Percentiles rank a stretch among this genome's conserved stretches.
Evolutionary conservation across 805 yeast species (phyloP).

Genomic region (Myxozyma lipomycoides): DNA sequence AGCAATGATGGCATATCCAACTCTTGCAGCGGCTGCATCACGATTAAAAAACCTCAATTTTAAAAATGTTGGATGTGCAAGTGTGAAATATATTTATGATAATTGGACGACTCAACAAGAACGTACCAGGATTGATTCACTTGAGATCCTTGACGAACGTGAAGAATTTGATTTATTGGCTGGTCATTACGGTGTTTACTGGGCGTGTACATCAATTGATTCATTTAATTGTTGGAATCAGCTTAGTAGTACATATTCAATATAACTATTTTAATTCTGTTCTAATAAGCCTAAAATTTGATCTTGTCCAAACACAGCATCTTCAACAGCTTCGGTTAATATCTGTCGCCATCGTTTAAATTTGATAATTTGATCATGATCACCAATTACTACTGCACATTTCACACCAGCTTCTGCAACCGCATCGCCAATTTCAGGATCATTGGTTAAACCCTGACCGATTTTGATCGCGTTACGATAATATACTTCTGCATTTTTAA

Average conservation of each 20-base stretch:
- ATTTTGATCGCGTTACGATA: constrained; percentile 31
- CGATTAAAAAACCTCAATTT: constrained; percentile 37
- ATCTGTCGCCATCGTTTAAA: constrained; percentile 10
- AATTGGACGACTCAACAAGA: constrained; percentile 48
- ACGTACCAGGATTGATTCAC: constrained; percentile 43
- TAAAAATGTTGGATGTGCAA: constrained; percentile 38
- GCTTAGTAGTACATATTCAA: too few species aligned
- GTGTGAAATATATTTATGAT: constrained; percentile 42
- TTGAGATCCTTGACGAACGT: constrained; percentile 70
- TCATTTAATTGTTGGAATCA: neutral
- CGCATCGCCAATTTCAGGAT: constrained; percentile 13
- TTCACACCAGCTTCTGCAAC: constrained; percentile 16
- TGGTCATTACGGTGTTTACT: constrained; percentile 54
- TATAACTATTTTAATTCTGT: too few species aligned
- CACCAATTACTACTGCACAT: constrained; percentile 6
- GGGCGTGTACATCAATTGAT: constrained; percentile 31
- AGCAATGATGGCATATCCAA: constrained; percentile 51
- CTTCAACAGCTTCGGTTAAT: constrained; percentile 17
- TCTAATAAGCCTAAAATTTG: constrained; percentile 3
- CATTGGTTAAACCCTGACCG: constrained; percentile 1
- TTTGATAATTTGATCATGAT: constrained; percentile 5
- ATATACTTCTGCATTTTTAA: constrained; percentile 29
- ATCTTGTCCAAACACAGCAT: constrained; percentile 1
- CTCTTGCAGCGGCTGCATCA: constrained; percentile 41
- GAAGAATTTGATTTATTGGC: constrained; percentile 65